A percentile compares a stretch with the other conserved stretches of the same genome.
These are phyloP conservation scores for Podaxis sp. DNA, from an alignment of 768 basidiomycete genomes.

Conservation along the genomic window DNA sequence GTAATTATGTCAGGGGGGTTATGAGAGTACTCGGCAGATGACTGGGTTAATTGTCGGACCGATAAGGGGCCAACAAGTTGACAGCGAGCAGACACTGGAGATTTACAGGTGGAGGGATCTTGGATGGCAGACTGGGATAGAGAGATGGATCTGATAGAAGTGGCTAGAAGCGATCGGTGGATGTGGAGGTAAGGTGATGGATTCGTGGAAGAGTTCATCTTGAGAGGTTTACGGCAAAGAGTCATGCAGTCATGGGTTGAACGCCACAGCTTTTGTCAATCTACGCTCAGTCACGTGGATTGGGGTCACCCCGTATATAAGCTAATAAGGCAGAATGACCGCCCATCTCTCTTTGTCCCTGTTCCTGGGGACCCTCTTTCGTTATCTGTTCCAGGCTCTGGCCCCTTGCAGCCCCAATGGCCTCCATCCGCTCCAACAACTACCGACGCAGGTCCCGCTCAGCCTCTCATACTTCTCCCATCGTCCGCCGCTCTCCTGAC, in stretches of 20 bases:
- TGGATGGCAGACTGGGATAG: neutral
- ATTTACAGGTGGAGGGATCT: neutral
- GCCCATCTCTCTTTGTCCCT: neutral
- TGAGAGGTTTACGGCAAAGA: too few relatives aligned
- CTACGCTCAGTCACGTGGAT: neutral
- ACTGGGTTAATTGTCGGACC: slow-evolving; percentile 7
- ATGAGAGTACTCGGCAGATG: neutral
- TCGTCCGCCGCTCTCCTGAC: slow-evolving; percentile 26
- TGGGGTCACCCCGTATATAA: slow-evolving; percentile 8
- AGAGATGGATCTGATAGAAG: neutral
- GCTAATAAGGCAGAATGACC: neutral
- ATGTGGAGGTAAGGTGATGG: neutral
- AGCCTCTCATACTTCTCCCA: slow-evolving; percentile 32
- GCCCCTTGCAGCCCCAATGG: slow-evolving; percentile 6
- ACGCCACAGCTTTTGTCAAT: neutral
- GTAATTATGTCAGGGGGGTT: neutral
- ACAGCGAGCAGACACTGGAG: neutral
- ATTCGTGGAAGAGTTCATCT: too few relatives aligned
- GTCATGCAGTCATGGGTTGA: neutral
- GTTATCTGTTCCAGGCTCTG: neutral
- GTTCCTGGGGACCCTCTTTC: neutral
- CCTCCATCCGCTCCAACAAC: slow-evolving; percentile 31
- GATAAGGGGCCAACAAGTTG: neutral
- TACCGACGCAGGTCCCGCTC: slow-evolving; percentile 59
- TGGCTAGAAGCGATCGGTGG: neutral